A percentile compares a stretch with the other conserved stretches of the same genome.
phyloP scores from a whole-genome alignment of 2,329 filamentous ascomycete species.

The Lachnellula occidentalis region DNA sequence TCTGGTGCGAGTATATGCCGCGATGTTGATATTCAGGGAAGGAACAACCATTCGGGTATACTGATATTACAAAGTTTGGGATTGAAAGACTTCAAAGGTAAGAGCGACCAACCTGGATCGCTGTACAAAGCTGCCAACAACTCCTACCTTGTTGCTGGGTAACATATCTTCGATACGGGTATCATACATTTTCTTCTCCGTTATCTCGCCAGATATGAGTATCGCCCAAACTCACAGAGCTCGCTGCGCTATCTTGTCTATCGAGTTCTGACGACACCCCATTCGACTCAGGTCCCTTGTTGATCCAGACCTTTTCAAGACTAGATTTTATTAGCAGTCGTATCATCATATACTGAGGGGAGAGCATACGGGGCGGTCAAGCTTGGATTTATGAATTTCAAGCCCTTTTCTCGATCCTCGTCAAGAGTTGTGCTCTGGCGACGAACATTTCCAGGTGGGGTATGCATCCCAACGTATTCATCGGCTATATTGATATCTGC shows the following conservation, averaged over 20 bases:
- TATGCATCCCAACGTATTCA: slow-evolving; percentile 27
- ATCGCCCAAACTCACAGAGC: slow-evolving; percentile 44
- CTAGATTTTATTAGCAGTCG: slow-evolving; percentile 33
- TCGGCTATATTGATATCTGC: slow-evolving; percentile 41
- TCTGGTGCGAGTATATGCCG: neutral
- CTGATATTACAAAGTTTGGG: slow-evolving; percentile 7
- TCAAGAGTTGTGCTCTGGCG: slow-evolving; percentile 55
- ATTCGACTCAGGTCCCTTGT: slow-evolving; percentile 15
- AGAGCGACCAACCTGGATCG: slow-evolving; percentile 2
- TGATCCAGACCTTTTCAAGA: slow-evolving; percentile 65
- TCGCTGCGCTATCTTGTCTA: slow-evolving; percentile 36
- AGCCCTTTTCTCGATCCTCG: slow-evolving; percentile 63
- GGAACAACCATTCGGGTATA: neutral
- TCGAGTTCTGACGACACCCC: slow-evolving; percentile 11
- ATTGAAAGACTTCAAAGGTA: slow-evolving; percentile 7
- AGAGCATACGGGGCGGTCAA: slow-evolving; percentile 57
- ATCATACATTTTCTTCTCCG: slow-evolving; percentile 30
- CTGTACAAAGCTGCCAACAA: slow-evolving; percentile 9
- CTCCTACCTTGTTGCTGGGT: slow-evolving; percentile 1
- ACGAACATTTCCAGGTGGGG: slow-evolving; percentile 21
- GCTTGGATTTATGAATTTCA: slow-evolving; percentile 72
- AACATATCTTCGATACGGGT: neutral
- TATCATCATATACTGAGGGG: neutral
- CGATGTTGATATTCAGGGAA: neutral
- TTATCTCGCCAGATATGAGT: slow-evolving; percentile 45